These are phyloP conservation scores for Radiomyces spectabilis DNA, from an alignment of 192 early-diverging fungal genomes.

Conservation along the genomic window DNA sequence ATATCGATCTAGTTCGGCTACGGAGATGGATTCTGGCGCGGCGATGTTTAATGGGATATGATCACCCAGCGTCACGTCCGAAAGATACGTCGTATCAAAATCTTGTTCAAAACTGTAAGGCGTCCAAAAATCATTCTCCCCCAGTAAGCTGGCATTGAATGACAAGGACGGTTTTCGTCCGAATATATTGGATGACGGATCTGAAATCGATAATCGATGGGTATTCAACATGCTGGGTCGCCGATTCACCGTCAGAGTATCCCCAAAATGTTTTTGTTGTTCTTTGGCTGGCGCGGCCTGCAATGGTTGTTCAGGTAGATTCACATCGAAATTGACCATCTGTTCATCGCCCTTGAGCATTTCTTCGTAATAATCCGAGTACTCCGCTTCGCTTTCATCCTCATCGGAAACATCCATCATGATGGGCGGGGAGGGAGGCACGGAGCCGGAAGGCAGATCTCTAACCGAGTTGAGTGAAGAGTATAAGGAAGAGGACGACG, in stretches of 20 bases:
- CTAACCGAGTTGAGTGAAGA: background rate
- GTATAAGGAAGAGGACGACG: too few species aligned
- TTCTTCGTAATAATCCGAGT: slow-evolving; percentile 43
- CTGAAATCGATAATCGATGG: too few species aligned
- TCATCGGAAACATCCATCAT: too few species aligned
- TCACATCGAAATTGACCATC: background rate
- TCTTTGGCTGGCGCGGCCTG: too few species aligned
- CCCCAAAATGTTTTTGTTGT: background rate
- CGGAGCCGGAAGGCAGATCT: too few species aligned
- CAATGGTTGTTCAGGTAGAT: background rate
- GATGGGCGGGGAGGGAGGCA: too few species aligned
- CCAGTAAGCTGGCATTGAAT: too few species aligned
- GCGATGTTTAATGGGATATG: slow-evolving; percentile 10
- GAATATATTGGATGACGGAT: too few species aligned
- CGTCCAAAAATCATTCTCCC: slow-evolving; percentile 14
- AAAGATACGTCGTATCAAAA: slow-evolving; percentile 10
- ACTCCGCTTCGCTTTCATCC: slow-evolving; percentile 29
- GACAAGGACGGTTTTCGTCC: too few species aligned
- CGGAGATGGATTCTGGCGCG: slow-evolving; percentile 7
- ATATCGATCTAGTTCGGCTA: slow-evolving; percentile 15
- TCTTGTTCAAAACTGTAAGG: slow-evolving; percentile 10
- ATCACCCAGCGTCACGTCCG: slow-evolving; percentile 1
- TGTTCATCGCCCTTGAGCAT: slow-evolving; percentile 38
- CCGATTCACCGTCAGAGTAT: background rate
- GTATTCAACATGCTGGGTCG: too few species aligned